Base-by-base conservation (phyloP, 345 rosid species). In the Orychophragmus violaceus region DNA sequence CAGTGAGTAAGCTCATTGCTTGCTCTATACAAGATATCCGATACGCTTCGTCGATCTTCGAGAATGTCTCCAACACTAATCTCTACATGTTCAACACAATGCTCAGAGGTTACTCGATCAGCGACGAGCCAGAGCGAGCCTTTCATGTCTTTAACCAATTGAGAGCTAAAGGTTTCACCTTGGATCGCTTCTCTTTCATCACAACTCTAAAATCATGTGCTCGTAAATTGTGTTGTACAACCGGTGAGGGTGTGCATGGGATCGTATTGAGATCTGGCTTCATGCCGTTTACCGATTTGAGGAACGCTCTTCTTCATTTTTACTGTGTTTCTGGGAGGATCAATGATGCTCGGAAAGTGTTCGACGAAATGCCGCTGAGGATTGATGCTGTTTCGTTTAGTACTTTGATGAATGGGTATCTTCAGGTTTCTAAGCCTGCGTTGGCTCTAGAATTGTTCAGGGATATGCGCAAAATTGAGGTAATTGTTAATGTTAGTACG, bases 141-240 rank as follows among this genome's bases (percentile, higher is more conserved):
- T 79, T 83, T 77, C 29, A 28, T 64, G 52, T 81, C 30, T 87
- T 85, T 79, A 83, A 72, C 77, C 64, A 66, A 29, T 70, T 83
- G 82, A 78, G 95, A 78, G 68, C 82, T 64, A 33, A 66, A 49
- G 75, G 78, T 30, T 46, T 79, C 24, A 9, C 57, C 23, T 76
- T 79, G 44, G 95, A 87, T 53, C 81, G 78, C 46, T 87, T 87
- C 81, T 85, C 91, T 23, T 83, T 82, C 66, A 65, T 87, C 68
- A 22, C 80, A 11, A 78, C 68, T 54, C 81, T 87, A 1, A 85
- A 81, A 70, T 72, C 87, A 32, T 85, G 84, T 66, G 8, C 79
- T 25, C 81, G 80, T 44, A 71, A 65, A 56, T 35, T 44, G 37
- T 72, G 72, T 24, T 28, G 28, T 24, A 16, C 8, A 4, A 41